Evolutionary conservation across 345 rosid genomes (phyloP), one percentile per base, ranked within the genome.

Genomic region (Eucalyptus camaldulensis): DNA sequence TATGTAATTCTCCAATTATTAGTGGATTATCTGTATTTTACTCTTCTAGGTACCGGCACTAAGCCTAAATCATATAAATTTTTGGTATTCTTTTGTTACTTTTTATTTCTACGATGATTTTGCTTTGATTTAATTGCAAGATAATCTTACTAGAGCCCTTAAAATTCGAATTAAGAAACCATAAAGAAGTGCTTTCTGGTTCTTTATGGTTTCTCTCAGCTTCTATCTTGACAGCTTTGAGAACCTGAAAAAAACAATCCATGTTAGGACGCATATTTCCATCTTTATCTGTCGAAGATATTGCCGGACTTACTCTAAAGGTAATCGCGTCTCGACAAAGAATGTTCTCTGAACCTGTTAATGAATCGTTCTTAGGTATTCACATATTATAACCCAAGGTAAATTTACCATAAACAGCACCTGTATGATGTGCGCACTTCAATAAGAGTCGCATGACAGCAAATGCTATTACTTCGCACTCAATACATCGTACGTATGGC

Each of bases 31-130:
- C 0, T 50, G 17, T 58, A 10, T 5, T 58, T 58, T 6, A 29
- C 17, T 62, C 72, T 29, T 1, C 33, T 29, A 29, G 33, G 31
- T 13, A 29, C 12, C 1, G 3, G 29, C 8, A 62, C 1, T 62
- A 14, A 2, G 33, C n/a, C 0, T 14, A 2, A 13, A 65, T 0
- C 17, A 29, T 6, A 13, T 25, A 13, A n/a, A n/a, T 7, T n/a
- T 65, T 14, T 29, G 9, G 13, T n/a, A 1, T 29, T 62, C 72
- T 62, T 62, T 27, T 62, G 8, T 62, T 62, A 14, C 17, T 62
- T 29, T 2, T 62, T 65, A n/a, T 65, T 7, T 67, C 37, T 67
- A n/a, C 1, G 6, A n/a, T 67, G 37, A 67, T n/a, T n/a, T 67
- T 14, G 21, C 21, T 3, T 67, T n/a, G 33, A 65, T 65, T 67